These are phyloP conservation scores for Rhodotorula kratochvilovae DNA, from an alignment of 768 basidiomycete genomes.

Conservation along the genomic window DNA sequence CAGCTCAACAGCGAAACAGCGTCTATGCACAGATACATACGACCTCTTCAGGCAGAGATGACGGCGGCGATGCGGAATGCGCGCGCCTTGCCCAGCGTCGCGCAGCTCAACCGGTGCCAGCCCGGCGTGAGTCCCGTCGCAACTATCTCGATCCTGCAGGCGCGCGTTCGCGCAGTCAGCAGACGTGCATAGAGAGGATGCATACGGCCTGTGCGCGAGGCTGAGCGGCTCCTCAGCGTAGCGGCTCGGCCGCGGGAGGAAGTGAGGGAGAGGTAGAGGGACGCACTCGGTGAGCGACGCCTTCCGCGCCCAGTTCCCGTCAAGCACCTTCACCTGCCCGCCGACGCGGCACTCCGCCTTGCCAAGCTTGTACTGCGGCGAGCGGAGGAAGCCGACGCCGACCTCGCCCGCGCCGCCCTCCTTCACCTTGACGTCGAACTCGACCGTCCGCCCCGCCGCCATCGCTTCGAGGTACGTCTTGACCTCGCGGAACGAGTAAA, in stretches of 20 bases:
- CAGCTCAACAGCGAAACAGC: no score
- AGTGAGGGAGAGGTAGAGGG: background rate
- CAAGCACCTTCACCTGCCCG: background rate
- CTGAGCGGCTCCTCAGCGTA: no score
- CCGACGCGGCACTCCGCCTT: background rate
- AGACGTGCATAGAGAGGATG: no score
- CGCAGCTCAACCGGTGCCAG: background rate
- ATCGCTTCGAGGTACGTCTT: slow-evolving; percentile 2
- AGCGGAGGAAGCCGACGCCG: background rate
- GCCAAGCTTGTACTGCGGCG: background rate
- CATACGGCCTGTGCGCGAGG: no score
- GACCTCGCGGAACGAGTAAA: background rate
- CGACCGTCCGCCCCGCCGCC: background rate
- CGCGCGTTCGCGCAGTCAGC: no score
- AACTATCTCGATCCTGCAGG: background rate
- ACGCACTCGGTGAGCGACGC: background rate
- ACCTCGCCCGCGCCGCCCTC: background rate
- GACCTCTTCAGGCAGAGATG: background rate
- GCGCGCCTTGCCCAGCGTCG: background rate
- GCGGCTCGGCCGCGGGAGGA: no score
- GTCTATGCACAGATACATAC: no score
- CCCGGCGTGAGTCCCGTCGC: no score
- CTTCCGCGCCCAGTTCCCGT: background rate
- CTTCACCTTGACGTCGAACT: background rate
- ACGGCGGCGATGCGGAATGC: background rate